Base-by-base conservation (phyloP, 495 filamentous ascomycete genomes). In the Penicillium riverlandense region DNA sequence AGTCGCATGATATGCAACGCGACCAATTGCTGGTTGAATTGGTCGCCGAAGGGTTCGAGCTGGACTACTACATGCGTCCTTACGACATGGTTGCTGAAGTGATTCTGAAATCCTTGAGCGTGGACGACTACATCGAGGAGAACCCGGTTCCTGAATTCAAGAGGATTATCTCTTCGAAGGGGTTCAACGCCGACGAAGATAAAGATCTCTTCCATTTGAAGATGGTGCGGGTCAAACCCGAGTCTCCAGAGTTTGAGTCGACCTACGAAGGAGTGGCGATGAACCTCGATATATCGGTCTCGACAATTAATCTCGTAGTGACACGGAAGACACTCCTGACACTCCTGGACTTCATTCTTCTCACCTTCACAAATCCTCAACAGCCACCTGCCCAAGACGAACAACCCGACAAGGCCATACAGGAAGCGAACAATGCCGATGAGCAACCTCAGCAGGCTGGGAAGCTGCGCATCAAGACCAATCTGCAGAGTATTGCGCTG, bases 21-120 rank as follows among this genome's bases (percentile, higher is more conserved):
- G 92, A 98, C 58, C 77, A 86, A 46, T 70, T 97, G 13, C 75
- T 98, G 7, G 90, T 90, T 10, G 90, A 96, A 52, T 69, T 98
- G 29, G 81, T 98, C 38, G 92, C 92, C 8, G 88, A 97, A 63
- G 76, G 83, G 34, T 97, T 98, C 58, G 75, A 80, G 34, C 72
- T 98, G 14, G 82, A 92, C 53, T 90, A 89, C 56, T 90, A 90
- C 54, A 78, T 92, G 48, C 77, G 88, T 12, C 87, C 88, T 1
- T 96, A 80, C 54, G 90, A 97, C 54, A 88, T 97, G 83, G 85
- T 82, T 27, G 90, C 90, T 7, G 87, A 95, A 53, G 86, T 97
- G 7, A 75, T 86, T 7, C 75, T 98, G 12, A 86, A 85, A 22
- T 89, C 88, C 1, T 62, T 98, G n/a, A 88, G 83, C 13, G 78